phyloP scores from a whole-genome alignment of 306 rosid genomes.

The Neltuma alba region DNA sequence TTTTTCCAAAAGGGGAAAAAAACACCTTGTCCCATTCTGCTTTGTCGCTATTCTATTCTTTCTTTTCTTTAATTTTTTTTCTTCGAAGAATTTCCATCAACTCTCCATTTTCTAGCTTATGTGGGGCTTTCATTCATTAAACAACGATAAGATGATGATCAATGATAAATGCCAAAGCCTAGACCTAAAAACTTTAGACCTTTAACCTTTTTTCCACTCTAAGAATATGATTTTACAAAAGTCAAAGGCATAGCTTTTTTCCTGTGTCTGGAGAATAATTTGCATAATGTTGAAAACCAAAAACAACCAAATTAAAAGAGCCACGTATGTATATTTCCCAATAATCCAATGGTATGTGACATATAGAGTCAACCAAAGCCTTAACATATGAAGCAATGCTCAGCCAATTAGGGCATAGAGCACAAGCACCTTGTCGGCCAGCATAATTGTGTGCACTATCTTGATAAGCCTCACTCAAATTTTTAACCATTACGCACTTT shows the following conservation, averaged over 20 bases:
- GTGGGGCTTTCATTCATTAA: too few relatives aligned
- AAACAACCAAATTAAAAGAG: not conserved
- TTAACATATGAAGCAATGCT: conserved; percentile 8
- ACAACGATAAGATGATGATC: not conserved
- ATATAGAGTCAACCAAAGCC: conserved; percentile 32
- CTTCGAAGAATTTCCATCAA: not conserved
- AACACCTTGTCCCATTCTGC: not conserved
- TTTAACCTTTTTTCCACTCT: not conserved
- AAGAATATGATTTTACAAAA: conserved; percentile 22
- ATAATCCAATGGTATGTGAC: not conserved
- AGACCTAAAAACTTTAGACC: not conserved
- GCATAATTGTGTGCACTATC: conserved; percentile 18
- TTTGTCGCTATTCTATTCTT: too few relatives aligned
- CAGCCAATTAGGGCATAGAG: conserved; percentile 8
- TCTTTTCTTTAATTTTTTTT: too few relatives aligned
- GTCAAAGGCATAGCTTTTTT: not conserved
- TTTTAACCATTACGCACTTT: not conserved
- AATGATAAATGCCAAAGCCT: not conserved
- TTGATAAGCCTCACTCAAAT: conserved; percentile 17
- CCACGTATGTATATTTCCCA: not conserved
- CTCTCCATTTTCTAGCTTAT: not conserved
- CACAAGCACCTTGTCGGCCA: conserved; percentile 36
- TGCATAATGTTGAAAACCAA: not conserved
- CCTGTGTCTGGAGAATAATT: conserved; percentile 22
- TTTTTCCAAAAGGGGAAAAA: too few relatives aligned